phyloP scores from a whole-genome alignment of 1,139 yeast species.

The Debaryomyces robertsiae region DNA sequence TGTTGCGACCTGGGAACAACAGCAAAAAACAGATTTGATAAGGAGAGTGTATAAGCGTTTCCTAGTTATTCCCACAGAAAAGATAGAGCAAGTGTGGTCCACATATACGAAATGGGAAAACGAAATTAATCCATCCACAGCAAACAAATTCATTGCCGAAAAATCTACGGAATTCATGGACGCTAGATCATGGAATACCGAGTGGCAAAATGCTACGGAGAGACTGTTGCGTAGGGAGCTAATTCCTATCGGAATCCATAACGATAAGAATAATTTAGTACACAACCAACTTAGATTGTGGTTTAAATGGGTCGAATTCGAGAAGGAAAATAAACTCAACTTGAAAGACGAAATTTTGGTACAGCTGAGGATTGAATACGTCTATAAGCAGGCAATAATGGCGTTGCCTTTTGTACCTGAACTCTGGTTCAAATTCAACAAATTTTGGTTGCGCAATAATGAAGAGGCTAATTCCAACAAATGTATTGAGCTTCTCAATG shows the following conservation, averaged over 20 bases:
- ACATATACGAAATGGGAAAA: constrained; percentile 84
- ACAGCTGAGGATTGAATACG: constrained; percentile 67
- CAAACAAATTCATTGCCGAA: constrained; percentile 84
- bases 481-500: constrained; percentile 47
- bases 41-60: constrained; percentile 75
- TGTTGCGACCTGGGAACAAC: constrained; percentile 81
- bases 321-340: constrained; percentile 67
- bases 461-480: constrained; percentile 39
- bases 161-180: constrained; percentile 86
- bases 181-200: constrained; percentile 78
- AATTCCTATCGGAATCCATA: constrained; percentile 32
- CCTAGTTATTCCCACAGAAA: constrained; percentile 69
- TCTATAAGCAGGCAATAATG: constrained; percentile 71
- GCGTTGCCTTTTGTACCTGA: constrained; percentile 75
- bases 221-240: constrained; percentile 43
- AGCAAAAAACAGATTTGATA: constrained; percentile 75
- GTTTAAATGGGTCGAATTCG: constrained; percentile 81
- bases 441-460: constrained; percentile 32
- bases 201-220: constrained; percentile 60
- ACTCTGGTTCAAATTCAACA: constrained; percentile 73
- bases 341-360: constrained; percentile 51
- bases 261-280: constrained; percentile 28
- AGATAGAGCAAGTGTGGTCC: constrained; percentile 79
- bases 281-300: constrained; percentile 55
- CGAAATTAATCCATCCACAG: constrained; percentile 70